Percentiles rank a stretch among this genome's conserved stretches.
phyloP scores from a whole-genome alignment of 2,329 filamentous ascomycete genomes.

The Colletotrichum higginsianum region DNA sequence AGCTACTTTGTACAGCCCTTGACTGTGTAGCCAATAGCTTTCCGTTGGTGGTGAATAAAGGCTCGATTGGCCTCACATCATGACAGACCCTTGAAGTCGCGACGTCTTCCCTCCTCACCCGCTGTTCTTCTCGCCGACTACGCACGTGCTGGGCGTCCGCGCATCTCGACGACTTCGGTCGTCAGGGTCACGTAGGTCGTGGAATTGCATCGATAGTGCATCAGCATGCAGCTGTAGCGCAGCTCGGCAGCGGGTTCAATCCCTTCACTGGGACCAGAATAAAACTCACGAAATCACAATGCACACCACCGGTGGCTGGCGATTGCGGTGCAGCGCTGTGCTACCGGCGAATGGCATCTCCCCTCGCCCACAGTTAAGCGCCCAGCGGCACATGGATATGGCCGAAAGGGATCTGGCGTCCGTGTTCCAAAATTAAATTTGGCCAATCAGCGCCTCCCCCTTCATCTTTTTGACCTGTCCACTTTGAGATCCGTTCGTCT shows the following conservation, averaged over 20 bases:
- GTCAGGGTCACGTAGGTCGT: background rate
- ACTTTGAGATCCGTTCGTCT: conserved; percentile 29
- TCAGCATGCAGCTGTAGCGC: conserved; percentile 6
- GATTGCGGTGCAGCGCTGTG: conserved; percentile 1
- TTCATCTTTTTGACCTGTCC: conserved; percentile 21
- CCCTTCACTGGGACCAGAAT: background rate
- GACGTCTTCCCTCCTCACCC: background rate
- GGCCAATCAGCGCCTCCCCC: conserved; percentile 29
- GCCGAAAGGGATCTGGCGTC: conserved; percentile 37
- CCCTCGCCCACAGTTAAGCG: conserved; percentile 37
- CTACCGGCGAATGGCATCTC: conserved; percentile 22
- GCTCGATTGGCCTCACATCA: conserved; percentile 15
- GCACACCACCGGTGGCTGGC: background rate
- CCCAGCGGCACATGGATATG: conserved; percentile 32
- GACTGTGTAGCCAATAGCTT: background rate
- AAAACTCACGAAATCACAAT: too few species aligned
- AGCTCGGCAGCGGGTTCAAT: conserved; percentile 6
- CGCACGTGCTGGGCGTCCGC: conserved; percentile 21
- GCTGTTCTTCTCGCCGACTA: background rate
- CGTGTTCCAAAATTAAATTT: conserved; percentile 35
- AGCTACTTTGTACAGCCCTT: background rate
- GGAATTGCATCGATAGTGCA: conserved; percentile 4
- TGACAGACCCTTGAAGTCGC: background rate
- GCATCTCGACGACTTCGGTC: background rate
- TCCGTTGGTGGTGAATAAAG: background rate